Conservation (phyloP, 2,329 filamentous ascomycete genomes). For the Chrysoporthe deuterocubensis region DNA sequence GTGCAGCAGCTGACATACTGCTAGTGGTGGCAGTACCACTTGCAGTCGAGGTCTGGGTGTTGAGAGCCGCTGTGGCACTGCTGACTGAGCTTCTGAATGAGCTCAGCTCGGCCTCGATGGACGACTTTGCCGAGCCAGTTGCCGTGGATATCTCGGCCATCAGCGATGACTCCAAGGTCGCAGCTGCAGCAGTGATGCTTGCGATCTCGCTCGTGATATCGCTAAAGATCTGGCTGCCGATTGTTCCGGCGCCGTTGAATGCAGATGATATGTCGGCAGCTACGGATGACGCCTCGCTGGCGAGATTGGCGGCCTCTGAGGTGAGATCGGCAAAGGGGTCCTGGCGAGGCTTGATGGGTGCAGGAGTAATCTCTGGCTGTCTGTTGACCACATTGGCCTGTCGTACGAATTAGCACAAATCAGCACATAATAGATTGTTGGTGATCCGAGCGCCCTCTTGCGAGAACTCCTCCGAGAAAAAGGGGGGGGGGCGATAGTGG, state of each 20-base stretch:
- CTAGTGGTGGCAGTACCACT: not conserved
- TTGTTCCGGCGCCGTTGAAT: not conserved
- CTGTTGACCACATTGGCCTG: not conserved
- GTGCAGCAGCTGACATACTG: not conserved
- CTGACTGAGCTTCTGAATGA: not conserved
- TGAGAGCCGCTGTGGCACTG: not conserved
- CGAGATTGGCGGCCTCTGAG: not conserved
- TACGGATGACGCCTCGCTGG: not conserved
- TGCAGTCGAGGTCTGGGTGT: not conserved
- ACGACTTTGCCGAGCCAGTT: not conserved
- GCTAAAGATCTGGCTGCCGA: not conserved
- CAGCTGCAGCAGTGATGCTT: slow-evolving; percentile 3
- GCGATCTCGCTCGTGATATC: not conserved
- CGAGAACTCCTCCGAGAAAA: not conserved
- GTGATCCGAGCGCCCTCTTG: not conserved
- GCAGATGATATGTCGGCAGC: not conserved
- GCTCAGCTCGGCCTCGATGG: slow-evolving; percentile 6
- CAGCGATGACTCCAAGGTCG: not conserved
- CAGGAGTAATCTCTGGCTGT: not conserved
- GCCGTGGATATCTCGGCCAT: slow-evolving; percentile 9
- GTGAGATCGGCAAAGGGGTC: not conserved
- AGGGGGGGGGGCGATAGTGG: not conserved
- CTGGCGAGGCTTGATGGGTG: not conserved
- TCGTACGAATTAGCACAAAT: not conserved
- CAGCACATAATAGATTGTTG: no score